Evolutionary conservation across 495 filamentous ascomycete genomes (phyloP).

Genomic region (Xylaria nigripes): DNA sequence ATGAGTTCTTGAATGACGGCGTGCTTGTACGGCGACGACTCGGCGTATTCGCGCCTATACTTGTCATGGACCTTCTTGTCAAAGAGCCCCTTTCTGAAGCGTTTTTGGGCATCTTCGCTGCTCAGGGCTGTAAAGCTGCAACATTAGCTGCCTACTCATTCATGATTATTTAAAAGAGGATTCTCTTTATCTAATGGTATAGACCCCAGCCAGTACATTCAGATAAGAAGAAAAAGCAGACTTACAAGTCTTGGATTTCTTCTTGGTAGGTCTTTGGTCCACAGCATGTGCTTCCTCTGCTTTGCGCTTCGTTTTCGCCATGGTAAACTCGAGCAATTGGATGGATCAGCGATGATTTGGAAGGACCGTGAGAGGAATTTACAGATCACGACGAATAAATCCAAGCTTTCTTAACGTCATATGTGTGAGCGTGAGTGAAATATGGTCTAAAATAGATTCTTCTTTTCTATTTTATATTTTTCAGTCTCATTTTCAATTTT

Average conservation of each 20-base stretch:
- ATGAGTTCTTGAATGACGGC: conserved; percentile 78
- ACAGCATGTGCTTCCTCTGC: conserved; percentile 26
- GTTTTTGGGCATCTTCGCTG: conserved; percentile 37
- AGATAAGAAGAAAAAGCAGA: not conserved
- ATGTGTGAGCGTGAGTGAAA: not conserved
- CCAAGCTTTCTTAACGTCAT: not conserved
- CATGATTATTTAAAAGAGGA: not conserved
- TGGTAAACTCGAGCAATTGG: not conserved
- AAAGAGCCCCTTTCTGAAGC: conserved; percentile 73
- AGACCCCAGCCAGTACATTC: too few species aligned
- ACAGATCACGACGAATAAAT: not conserved
- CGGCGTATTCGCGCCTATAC: conserved; percentile 62
- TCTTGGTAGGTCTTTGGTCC: conserved; percentile 32
- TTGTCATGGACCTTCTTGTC: conserved; percentile 54
- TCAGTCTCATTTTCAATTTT: not conserved
- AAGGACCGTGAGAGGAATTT: not conserved
- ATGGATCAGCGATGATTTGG: not conserved
- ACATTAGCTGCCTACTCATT: not conserved
- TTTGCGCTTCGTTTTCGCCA: conserved; percentile 41
- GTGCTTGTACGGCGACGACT: conserved; percentile 80
- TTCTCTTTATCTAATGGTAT: not conserved
- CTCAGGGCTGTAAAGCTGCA: conserved; percentile 30
- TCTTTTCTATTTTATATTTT: too few species aligned
- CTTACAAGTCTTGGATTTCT: conserved; percentile 40
- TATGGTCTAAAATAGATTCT: not conserved